Evolutionary conservation across 441 rosid genomes (phyloP).

Genomic region (Euphorbia celastroides): DNA sequence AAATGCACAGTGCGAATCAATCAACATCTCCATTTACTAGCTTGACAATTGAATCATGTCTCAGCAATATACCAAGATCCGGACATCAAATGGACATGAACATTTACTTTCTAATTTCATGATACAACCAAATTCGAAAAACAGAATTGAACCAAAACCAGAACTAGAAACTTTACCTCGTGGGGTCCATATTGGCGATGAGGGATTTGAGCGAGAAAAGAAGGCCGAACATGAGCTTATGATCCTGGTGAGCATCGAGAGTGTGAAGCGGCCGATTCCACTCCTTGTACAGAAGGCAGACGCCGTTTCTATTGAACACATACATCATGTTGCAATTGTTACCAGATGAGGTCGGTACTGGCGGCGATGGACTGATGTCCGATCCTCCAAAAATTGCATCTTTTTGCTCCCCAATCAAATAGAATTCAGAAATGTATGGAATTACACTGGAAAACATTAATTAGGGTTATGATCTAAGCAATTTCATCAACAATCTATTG

Average conservation of each 20-base stretch:
- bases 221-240: constrained; percentile 84
- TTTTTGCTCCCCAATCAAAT: not conserved
- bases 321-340: constrained; percentile 87
- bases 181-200: constrained; percentile 94
- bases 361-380: constrained; percentile 79
- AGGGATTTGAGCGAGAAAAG: constrained; percentile 53
- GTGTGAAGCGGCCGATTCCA: constrained; percentile 89
- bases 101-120: not conserved
- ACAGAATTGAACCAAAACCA: not conserved
- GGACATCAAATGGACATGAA: not conserved
- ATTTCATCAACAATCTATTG: not conserved
- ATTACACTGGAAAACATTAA: not conserved
- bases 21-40: not conserved
- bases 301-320: constrained; percentile 69
- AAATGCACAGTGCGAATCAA: not conserved
- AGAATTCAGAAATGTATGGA: not conserved
- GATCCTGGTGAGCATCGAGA: constrained; percentile 75
- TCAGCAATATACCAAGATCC: not conserved
- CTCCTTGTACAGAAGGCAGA: constrained; percentile 80
- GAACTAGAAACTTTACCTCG: constrained; percentile 30
- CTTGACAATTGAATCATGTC: not conserved
- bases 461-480: constrained; percentile 9
- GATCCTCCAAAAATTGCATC: constrained; percentile 97
- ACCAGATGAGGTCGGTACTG: constrained; percentile 54
- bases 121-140: not conserved